Evolutionary conservation across 108 stramenopile species (phyloP).

Genomic region (Cyclostephanos tholiformis): DNA sequence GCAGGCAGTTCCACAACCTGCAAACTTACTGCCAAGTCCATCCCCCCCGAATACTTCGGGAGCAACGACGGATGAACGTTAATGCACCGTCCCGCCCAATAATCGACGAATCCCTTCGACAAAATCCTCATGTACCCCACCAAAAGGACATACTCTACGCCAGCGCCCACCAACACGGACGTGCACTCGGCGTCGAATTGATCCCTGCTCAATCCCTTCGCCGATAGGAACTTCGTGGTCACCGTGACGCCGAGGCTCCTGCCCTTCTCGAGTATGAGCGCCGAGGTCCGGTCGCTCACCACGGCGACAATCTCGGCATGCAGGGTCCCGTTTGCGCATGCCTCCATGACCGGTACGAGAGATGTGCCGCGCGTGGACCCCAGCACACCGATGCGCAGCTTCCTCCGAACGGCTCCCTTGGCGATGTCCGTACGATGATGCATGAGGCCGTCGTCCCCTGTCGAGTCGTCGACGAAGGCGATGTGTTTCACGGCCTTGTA

Average conservation of each 20-base stretch:
- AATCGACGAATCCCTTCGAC: constrained; percentile 82
- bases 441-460: constrained; percentile 51
- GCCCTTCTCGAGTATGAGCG: constrained; percentile 92
- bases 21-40: constrained; percentile 84
- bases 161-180: constrained; percentile 82
- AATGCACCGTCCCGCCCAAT: constrained; percentile 91
- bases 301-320: constrained; percentile 93
- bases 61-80: constrained; percentile 99
- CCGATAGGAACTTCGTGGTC: constrained; percentile 74
- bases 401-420: constrained; percentile 73
- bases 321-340: constrained; percentile 72
- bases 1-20: not conserved
- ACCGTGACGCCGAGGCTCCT: constrained; percentile 85
- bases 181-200: constrained; percentile 95
- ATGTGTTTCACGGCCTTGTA: constrained; percentile 83
- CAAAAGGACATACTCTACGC: constrained; percentile 91
- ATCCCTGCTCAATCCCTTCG: constrained; percentile 81
- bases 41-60: constrained; percentile 98
- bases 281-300: constrained; percentile 84
- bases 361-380: constrained; percentile 96
- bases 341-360: constrained; percentile 93
- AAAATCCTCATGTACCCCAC: constrained; percentile 99
- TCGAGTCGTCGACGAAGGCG: constrained; percentile 58
- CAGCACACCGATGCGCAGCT: constrained; percentile 90
- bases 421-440: constrained; percentile 90